Conservation (phyloP, 139 green algal species). For the Coelastrella sp. region DNA sequence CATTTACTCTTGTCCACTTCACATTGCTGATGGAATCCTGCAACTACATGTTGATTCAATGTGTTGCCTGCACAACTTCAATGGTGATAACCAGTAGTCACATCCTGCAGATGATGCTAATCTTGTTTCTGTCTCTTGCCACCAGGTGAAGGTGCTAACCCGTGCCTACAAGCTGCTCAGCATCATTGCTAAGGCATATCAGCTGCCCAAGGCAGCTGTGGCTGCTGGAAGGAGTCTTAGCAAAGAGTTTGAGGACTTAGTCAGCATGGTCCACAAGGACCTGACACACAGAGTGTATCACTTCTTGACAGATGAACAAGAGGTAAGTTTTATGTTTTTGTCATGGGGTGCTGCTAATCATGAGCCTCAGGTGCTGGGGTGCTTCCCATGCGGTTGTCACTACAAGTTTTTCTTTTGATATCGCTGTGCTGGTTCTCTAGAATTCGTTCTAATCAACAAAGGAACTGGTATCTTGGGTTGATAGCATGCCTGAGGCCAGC, state of each 20-base stretch:
- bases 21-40: no score
- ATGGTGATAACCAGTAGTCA: no score
- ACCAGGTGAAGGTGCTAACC: slow-evolving; percentile 39
- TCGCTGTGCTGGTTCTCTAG: no score
- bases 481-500: no score
- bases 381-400: neutral
- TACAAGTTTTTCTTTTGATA: neutral
- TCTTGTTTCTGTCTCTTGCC: neutral
- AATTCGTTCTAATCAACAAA: no score
- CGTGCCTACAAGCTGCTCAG: slow-evolving; percentile 43
- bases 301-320: slow-evolving; percentile 54
- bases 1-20: no score
- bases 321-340: neutral
- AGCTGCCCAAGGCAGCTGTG: slow-evolving; percentile 36
- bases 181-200: slow-evolving; percentile 36
- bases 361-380: no score
- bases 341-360: no score
- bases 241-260: slow-evolving; percentile 54
- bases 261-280: slow-evolving; percentile 52
- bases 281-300: slow-evolving; percentile 57
- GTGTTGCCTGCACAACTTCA: no score
- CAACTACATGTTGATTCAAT: no score
- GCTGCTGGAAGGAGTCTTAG: neutral
- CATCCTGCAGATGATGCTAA: neutral
- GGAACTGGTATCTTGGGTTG: no score